Conservation (phyloP, 164 flowering plant genomes). For the Brasenia schreberi region DNA sequence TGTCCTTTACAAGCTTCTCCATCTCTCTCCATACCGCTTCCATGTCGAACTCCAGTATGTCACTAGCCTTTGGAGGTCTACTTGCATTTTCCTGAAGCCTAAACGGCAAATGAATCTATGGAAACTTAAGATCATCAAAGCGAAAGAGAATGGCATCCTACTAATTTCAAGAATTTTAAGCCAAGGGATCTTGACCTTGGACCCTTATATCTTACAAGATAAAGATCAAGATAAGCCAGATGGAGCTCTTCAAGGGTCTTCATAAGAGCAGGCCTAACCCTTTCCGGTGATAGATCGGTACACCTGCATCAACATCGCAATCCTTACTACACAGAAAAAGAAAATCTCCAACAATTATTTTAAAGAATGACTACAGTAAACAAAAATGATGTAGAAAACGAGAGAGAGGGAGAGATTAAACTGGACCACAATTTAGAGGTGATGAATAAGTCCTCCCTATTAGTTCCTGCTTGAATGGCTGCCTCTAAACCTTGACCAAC, state of each 20-base stretch:
- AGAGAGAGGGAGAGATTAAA: neutral
- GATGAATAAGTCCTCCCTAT: constrained; percentile 34
- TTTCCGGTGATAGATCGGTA: constrained; percentile 21
- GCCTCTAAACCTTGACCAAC: constrained; percentile 28
- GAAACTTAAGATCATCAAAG: neutral
- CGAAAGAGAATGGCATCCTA: neutral
- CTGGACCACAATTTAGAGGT: constrained; percentile 42
- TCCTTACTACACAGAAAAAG: too few relatives aligned
- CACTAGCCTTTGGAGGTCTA: constrained; percentile 31
- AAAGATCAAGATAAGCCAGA: constrained; percentile 51
- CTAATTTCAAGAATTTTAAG: too few relatives aligned
- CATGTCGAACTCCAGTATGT: constrained; percentile 37
- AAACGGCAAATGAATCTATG: constrained; percentile 51
- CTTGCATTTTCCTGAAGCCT: constrained; percentile 34
- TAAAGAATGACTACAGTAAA: neutral
- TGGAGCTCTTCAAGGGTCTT: constrained; percentile 40
- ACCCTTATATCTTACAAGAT: constrained; percentile 17
- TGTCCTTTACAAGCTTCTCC: constrained; percentile 36
- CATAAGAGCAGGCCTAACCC: constrained; percentile 31
- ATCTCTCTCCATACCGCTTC: constrained; percentile 56
- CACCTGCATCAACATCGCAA: neutral
- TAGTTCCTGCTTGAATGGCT: constrained; percentile 39
- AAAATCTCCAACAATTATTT: too few relatives aligned
- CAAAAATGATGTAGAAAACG: neutral
- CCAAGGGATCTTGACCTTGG: neutral